A percentile compares a stretch with the other conserved stretches of the same genome.
These are phyloP conservation scores for Suillus subalutaceus DNA, from an alignment of 768 basidiomycete species.

Conservation along the genomic window DNA sequence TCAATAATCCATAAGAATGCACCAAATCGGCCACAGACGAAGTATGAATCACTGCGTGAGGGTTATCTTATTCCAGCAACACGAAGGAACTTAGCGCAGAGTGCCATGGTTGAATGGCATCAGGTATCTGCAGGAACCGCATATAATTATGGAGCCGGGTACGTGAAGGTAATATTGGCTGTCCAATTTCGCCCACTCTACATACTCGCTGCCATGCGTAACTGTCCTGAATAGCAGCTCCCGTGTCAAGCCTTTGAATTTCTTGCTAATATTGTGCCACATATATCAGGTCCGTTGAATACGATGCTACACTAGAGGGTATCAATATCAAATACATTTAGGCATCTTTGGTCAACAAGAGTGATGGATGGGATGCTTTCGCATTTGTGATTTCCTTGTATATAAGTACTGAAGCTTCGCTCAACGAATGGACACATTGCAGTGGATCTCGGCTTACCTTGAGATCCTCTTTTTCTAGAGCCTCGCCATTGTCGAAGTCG, in stretches of 20 bases:
- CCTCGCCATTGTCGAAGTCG: constrained; percentile 76
- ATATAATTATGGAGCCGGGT: neutral
- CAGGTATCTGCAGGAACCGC: neutral
- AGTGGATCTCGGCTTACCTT: constrained; percentile 46
- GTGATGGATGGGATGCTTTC: neutral
- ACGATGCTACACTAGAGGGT: constrained; percentile 8
- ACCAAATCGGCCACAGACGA: neutral
- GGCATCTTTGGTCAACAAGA: neutral
- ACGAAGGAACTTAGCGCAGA: neutral
- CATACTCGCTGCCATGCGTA: neutral
- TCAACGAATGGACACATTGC: constrained; percentile 2
- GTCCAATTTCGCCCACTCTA: neutral
- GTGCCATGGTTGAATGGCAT: neutral
- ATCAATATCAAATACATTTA: neutral
- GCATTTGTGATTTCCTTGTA: constrained; percentile 50
- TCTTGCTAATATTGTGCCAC: constrained; percentile 1
- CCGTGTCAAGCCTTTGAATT: neutral
- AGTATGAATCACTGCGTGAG: neutral
- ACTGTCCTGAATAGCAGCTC: neutral
- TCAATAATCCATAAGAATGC: neutral
- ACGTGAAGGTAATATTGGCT: neutral
- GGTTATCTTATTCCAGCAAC: neutral
- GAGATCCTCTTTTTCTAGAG: constrained; percentile 65
- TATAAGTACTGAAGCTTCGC: constrained; percentile 38
- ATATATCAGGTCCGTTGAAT: constrained; percentile 3